Percentiles rank a stretch among this genome's conserved stretches.
These are phyloP conservation scores for Eucalyptus sideroxylon DNA, from an alignment of 345 rosid genomes.

Conservation along the genomic window DNA sequence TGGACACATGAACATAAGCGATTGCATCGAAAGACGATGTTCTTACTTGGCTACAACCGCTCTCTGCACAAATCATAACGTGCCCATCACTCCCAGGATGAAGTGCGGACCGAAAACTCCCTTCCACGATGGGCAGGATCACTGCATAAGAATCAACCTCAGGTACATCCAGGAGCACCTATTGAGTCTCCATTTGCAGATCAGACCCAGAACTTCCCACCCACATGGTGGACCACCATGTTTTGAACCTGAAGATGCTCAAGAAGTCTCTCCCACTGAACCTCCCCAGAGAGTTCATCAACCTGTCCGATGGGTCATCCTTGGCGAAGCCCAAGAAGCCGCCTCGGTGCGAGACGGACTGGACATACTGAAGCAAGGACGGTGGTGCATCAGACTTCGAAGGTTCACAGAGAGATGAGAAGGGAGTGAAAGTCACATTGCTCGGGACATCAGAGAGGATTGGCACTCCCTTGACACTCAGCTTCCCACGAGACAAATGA, in stretches of 20 bases:
- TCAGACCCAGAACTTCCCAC: slow-evolving; percentile 66
- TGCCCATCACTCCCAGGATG: slow-evolving; percentile 47
- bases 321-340: slow-evolving; percentile 54
- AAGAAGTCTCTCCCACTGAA: slow-evolving; percentile 42
- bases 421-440: slow-evolving; percentile 42
- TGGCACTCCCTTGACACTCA: slow-evolving; percentile 31
- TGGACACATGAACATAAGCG: slow-evolving; percentile 63
- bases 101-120: slow-evolving; percentile 59
- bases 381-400: slow-evolving; percentile 27
- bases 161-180: slow-evolving; percentile 57
- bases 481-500: slow-evolving; percentile 19
- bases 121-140: slow-evolving; percentile 57
- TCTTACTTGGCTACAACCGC: slow-evolving; percentile 44
- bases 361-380: slow-evolving; percentile 29
- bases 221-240: slow-evolving; percentile 91
- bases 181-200: slow-evolving; percentile 69
- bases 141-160: slow-evolving; percentile 42
- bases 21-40: slow-evolving; percentile 43
- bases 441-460: slow-evolving; percentile 55
- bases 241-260: slow-evolving; percentile 65
- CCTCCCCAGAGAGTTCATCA: slow-evolving; percentile 50
- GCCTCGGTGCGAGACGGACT: slow-evolving; percentile 38
- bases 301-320: slow-evolving; percentile 15
- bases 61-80: slow-evolving; percentile 47
- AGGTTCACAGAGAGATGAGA: slow-evolving; percentile 13